Evolutionary conservation across 2,329 filamentous ascomycete species (phyloP), one percentile per base, ranked within the genome.

Genomic region (Xylariales sp.): DNA sequence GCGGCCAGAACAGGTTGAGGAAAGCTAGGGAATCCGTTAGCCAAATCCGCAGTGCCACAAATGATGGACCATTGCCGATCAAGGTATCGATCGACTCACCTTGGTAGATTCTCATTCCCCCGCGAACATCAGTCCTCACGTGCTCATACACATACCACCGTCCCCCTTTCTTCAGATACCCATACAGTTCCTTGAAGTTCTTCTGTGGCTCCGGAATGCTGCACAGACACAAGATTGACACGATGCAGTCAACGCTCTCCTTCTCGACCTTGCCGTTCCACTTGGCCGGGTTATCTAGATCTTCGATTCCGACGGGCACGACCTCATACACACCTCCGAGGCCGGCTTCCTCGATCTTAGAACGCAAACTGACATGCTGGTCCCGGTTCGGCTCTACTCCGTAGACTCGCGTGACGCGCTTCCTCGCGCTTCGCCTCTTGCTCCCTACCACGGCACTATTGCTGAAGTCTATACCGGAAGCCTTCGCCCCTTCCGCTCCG

Each of bases 61-160:
- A 25, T 20, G 4, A 5, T 11, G 3, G 20, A 25, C 9, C 5
- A 6, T 8, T 20, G 31, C 31, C n/a, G 11, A 9, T 14, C 14
- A 10, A 35, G 5, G 16, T 29, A 37, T 2, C 6, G 3, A 19
- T 18, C 15, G 5, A 64, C 74, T 62, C 51, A 76, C 75, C 60
- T 53, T 80, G 76, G 55, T 78, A 79, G 12, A 62, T 39, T 10
- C 52, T 46, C 51, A 78, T 63, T 18, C 60, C 53, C 51, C 63
- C 61, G 8, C 62, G 63, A 4, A 57, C 50, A 31, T 62, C 60
- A 37, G 58, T 59, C 41, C 58, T 55, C 6, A 84, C 75, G 51
- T 84, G 80, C 62, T 84, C 80, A 49, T 73, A 82, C 1, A 78
- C 69, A 46, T 80, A 78, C 78, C 78, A 82, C 27, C 72, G 63